Percentiles rank a stretch among this genome's conserved stretches.
phyloP scores from a whole-genome alignment of 768 basidiomycete species.

The Tricholoma flavovirens region DNA sequence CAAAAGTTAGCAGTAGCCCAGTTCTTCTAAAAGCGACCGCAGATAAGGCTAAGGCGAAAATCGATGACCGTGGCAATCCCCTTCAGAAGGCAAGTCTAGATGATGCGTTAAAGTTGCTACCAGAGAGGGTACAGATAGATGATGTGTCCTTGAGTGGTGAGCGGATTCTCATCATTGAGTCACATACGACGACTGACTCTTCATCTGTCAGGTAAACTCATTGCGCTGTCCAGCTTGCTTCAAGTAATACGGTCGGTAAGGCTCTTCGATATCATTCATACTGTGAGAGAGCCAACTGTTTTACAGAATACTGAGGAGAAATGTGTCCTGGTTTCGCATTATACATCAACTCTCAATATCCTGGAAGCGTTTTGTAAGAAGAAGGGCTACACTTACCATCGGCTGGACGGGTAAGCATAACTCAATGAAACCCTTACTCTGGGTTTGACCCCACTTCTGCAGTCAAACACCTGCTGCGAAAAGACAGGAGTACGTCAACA shows the following conservation, averaged over 20 bases:
- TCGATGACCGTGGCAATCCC: conserved; percentile 19
- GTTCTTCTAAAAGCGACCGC: conserved; percentile 77
- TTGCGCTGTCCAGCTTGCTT: conserved; percentile 61
- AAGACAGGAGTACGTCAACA: conserved; percentile 81
- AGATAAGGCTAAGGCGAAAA: conserved; percentile 48
- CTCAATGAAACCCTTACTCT: neutral
- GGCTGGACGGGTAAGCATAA: conserved; percentile 74
- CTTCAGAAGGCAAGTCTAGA: conserved; percentile 45
- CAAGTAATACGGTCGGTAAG: conserved; percentile 51
- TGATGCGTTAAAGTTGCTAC: conserved; percentile 60
- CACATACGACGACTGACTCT: neutral
- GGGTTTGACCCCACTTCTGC: neutral
- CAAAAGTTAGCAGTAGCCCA: conserved; percentile 92
- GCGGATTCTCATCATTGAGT: conserved; percentile 7
- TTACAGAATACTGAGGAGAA: conserved; percentile 82
- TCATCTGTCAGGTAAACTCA: conserved; percentile 58
- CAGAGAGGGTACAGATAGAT: conserved; percentile 51
- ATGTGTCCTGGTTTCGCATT: conserved; percentile 95
- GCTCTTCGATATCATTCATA: neutral
- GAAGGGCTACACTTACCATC: conserved; percentile 68
- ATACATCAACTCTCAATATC: conserved; percentile 89
- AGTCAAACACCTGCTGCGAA: conserved; percentile 76
- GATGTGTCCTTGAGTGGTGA: conserved; percentile 80
- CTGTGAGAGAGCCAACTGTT: neutral
- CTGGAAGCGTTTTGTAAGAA: conserved; percentile 82